Conservation (phyloP, 352 stramenopile species). For the Albugo laibachii region DNA sequence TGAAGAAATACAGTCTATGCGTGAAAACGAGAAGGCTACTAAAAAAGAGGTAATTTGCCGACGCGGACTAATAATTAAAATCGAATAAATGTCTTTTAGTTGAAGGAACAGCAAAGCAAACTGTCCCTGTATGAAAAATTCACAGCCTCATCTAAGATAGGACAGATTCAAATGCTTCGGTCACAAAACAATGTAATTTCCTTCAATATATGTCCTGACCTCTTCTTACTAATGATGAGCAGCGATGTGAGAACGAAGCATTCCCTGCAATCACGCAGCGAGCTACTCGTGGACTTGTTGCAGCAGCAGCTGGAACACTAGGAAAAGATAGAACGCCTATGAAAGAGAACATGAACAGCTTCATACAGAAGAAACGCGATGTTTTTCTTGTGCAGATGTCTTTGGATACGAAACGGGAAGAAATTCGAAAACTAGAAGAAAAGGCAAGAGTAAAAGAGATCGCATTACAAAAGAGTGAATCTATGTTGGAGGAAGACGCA, state of each 20-base stretch:
- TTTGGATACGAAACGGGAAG: conserved; percentile 90
- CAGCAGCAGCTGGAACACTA: conserved; percentile 60
- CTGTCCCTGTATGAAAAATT: conserved; percentile 85
- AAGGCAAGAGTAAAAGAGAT: conserved; percentile 91
- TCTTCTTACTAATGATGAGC: not conserved
- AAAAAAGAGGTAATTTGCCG: conserved; percentile 43
- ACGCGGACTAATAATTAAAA: not conserved
- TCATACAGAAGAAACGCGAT: conserved; percentile 91
- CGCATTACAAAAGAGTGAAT: conserved; percentile 86
- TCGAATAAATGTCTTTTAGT: not conserved
- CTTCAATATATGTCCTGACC: not conserved
- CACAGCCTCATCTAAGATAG: conserved; percentile 50
- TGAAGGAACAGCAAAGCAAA: conserved; percentile 20
- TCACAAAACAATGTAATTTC: conserved; percentile 27
- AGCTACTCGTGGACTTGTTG: conserved; percentile 53
- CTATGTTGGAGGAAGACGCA: conserved; percentile 92
- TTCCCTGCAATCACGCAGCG: conserved; percentile 50
- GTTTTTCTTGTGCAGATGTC: conserved; percentile 95
- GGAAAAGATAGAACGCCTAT: conserved; percentile 75
- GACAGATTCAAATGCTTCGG: conserved; percentile 59
- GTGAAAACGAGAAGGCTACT: conserved; percentile 76
- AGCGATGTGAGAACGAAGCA: conserved; percentile 9
- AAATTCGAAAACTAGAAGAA: conserved; percentile 92
- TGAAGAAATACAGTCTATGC: conserved; percentile 88
- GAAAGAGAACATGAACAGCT: conserved; percentile 91